Conservation (phyloP, 1,284 basidiomycete genomes). For the Trametes polyzona region DNA sequence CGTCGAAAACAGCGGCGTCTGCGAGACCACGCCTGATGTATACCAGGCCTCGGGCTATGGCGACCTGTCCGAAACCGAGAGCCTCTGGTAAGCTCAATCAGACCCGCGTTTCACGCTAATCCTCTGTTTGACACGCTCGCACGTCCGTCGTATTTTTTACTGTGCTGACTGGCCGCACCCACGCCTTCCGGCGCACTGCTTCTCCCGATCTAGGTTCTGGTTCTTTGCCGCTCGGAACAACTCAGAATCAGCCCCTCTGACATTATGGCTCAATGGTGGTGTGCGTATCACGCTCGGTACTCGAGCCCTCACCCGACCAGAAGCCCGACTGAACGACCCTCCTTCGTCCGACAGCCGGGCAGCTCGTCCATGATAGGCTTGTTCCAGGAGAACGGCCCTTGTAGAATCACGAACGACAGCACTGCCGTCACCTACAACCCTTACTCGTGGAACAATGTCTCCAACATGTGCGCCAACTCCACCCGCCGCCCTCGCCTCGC, state of each 20-base stretch:
- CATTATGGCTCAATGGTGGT: conserved; percentile 70
- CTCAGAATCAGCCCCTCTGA: conserved; percentile 58
- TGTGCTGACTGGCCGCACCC: neutral
- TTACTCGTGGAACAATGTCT: conserved; percentile 66
- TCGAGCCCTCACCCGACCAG: neutral
- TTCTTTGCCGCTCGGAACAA: conserved; percentile 67
- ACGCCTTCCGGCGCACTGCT: neutral
- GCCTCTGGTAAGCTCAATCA: conserved; percentile 51
- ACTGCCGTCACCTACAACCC: conserved; percentile 56
- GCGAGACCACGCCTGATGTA: conserved; percentile 60
- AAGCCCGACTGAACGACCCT: conserved; percentile 1
- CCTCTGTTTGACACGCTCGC: neutral
- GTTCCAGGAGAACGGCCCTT: conserved; percentile 68
- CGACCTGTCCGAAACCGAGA: conserved; percentile 54
- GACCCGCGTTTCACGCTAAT: conserved; percentile 1
- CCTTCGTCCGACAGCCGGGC: conserved; percentile 49
- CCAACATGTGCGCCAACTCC: conserved; percentile 48
- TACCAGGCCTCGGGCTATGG: conserved; percentile 66
- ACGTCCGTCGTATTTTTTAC: neutral
- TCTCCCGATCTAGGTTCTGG: conserved; percentile 55
- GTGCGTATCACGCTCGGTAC: conserved; percentile 39
- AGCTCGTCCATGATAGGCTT: conserved; percentile 71
- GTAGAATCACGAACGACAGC: conserved; percentile 62
- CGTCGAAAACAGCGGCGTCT: conserved; percentile 57
- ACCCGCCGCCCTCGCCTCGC: neutral